phyloP scores from a whole-genome alignment of 768 basidiomycete species.

The Albatrellus ellisii region DNA sequence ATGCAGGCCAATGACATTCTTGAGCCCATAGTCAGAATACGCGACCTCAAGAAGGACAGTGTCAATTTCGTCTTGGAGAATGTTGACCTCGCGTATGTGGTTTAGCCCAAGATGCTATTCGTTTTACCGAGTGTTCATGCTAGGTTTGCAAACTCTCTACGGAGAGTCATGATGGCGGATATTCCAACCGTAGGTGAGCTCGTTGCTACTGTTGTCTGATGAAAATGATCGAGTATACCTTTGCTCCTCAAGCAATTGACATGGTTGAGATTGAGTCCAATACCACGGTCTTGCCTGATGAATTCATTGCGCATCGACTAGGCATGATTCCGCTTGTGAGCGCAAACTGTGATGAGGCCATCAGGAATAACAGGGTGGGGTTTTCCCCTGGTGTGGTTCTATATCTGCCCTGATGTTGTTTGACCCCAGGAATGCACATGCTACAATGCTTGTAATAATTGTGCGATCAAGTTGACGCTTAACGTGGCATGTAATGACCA shows the following conservation, averaged over 20 bases:
- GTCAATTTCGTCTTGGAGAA: constrained; percentile 92
- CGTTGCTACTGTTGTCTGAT: no score
- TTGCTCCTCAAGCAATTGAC: constrained; percentile 78
- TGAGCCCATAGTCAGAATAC: constrained; percentile 70
- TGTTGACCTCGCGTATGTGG: constrained; percentile 84
- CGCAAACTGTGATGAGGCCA: constrained; percentile 77
- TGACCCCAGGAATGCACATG: constrained; percentile 79
- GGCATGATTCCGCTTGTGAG: constrained; percentile 90
- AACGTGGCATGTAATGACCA: constrained; percentile 61
- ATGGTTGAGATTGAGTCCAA: constrained; percentile 89
- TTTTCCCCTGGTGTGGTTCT: not conserved
- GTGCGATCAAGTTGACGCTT: constrained; percentile 75
- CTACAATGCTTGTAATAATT: constrained; percentile 68
- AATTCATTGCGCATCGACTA: constrained; percentile 92
- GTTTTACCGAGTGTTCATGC: constrained; percentile 6
- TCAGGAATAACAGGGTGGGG: constrained; percentile 64
- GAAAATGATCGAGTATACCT: no score
- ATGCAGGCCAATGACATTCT: constrained; percentile 26
- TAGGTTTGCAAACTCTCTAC: constrained; percentile 89
- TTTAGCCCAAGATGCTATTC: constrained; percentile 4
- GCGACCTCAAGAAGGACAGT: constrained; percentile 71
- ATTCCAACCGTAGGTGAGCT: constrained; percentile 86
- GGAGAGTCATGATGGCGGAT: constrained; percentile 92
- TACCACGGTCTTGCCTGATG: constrained; percentile 89
- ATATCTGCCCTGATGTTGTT: not conserved